Evolutionary conservation across 176 grass and related monocot species (phyloP).

Genomic region (Ampelocalamus luodianensis): DNA sequence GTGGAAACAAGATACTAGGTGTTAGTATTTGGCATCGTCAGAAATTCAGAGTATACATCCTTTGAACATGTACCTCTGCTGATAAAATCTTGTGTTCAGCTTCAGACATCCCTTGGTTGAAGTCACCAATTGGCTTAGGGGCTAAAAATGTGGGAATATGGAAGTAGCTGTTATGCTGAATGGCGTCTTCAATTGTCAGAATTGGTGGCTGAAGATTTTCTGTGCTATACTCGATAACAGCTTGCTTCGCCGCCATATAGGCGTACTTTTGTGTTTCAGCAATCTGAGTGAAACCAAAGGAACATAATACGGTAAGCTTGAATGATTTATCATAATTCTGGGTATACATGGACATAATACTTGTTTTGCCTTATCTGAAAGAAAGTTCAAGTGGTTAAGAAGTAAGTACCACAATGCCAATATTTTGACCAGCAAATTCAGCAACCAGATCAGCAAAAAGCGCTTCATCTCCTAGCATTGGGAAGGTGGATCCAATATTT

Average conservation of each 20-base stretch:
- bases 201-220: slow-evolving; percentile 75
- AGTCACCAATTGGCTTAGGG: slow-evolving; percentile 67
- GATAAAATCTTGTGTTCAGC: slow-evolving; percentile 88
- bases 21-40: neutral
- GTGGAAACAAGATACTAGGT: neutral
- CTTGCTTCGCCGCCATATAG: slow-evolving; percentile 80
- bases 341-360: neutral
- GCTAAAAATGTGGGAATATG: slow-evolving; percentile 43
- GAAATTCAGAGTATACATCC: neutral
- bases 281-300: slow-evolving; percentile 52
- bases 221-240: slow-evolving; percentile 60
- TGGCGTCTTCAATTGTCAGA: slow-evolving; percentile 79
- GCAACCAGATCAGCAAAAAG: slow-evolving; percentile 68
- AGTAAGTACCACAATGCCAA: slow-evolving; percentile 75
- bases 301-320: neutral
- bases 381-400: slow-evolving; percentile 12
- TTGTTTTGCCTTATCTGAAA: neutral
- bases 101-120: slow-evolving; percentile 76
- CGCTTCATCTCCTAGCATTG: slow-evolving; percentile 53
- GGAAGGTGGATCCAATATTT: slow-evolving; percentile 53
- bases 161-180: slow-evolving; percentile 66
- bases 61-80: slow-evolving; percentile 53
- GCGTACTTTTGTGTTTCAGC: slow-evolving; percentile 84
- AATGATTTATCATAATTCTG: neutral
- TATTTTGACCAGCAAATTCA: slow-evolving; percentile 77